These are phyloP conservation scores for Bryoerythrophyllum caledonicum DNA, from an alignment of 225 moss, liverwort and hornwort species.

Conservation along the genomic window DNA sequence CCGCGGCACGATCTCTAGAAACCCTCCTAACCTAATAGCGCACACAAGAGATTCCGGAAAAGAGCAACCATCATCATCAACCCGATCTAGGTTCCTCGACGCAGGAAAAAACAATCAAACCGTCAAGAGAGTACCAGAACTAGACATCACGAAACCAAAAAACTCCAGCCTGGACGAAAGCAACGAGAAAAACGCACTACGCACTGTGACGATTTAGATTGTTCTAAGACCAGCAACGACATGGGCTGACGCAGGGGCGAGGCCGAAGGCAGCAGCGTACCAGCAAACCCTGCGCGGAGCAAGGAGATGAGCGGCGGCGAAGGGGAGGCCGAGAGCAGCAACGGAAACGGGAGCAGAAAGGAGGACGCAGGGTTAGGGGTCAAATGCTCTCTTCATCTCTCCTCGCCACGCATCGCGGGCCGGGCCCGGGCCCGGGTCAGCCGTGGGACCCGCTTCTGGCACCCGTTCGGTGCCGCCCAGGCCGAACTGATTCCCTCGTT, in stretches of 20 bases:
- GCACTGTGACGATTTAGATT: background rate
- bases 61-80: background rate
- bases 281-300: conserved; percentile 22
- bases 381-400: conserved; percentile 4
- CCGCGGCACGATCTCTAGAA: background rate
- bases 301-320: conserved; percentile 24
- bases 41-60: background rate
- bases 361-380: conserved; percentile 3
- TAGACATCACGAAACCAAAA: background rate
- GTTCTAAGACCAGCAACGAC: background rate
- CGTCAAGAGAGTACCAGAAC: background rate
- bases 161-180: conserved; percentile 1
- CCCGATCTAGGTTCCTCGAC: background rate
- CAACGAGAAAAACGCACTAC: background rate
- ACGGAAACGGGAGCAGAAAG: background rate
- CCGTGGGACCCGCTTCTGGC: background rate
- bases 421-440: background rate
- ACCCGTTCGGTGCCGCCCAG: background rate
- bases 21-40: background rate
- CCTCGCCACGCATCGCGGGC: conserved; percentile 12
- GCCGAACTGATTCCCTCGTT: too few relatives aligned
- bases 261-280: background rate
- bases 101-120: background rate
- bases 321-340: background rate
- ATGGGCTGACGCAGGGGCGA: background rate